A percentile compares a stretch with the other conserved stretches of the same genome.
Evolutionary conservation across 1,284 basidiomycete genomes (phyloP).

Genomic region (Vanrija pseudolonga): DNA sequence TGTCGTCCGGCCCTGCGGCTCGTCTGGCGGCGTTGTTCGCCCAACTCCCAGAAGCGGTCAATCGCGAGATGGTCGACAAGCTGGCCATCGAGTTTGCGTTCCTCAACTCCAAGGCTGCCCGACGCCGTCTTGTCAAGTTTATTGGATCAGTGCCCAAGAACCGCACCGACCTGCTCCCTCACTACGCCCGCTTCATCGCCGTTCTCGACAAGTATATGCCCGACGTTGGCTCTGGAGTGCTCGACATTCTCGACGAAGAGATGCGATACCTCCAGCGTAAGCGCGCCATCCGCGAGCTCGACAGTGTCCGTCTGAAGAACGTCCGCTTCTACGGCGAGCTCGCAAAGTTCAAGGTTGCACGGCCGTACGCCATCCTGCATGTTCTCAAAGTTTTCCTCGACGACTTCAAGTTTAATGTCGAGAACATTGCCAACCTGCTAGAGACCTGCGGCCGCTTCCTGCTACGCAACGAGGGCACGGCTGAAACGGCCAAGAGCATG

Average conservation of each 20-base stretch:
- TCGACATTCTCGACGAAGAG: conserved; percentile 84
- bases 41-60: conserved; percentile 89
- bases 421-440: conserved; percentile 84
- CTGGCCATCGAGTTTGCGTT: conserved; percentile 94
- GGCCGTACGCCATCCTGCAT: conserved; percentile 86
- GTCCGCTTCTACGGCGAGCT: conserved; percentile 83
- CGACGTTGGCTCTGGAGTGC: conserved; percentile 78
- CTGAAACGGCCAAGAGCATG: conserved; percentile 63
- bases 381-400: conserved; percentile 96
- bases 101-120: conserved; percentile 89
- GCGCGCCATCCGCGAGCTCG: conserved; percentile 82
- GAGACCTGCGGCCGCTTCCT: conserved; percentile 94
- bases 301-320: conserved; percentile 85
- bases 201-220: conserved; percentile 90
- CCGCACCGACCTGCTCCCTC: conserved; percentile 84
- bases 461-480: conserved; percentile 80
- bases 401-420: conserved; percentile 89
- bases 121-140: conserved; percentile 86
- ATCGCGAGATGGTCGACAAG: conserved; percentile 87
- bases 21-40: conserved; percentile 86
- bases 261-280: conserved; percentile 95
- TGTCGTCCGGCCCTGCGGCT: conserved; percentile 77
- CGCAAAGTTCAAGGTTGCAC: conserved; percentile 93
- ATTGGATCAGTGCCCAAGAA: conserved; percentile 81
- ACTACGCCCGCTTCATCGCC: conserved; percentile 86